Conservation (phyloP, 106 monocot species). For the Acanthochlamys bracteata region DNA sequence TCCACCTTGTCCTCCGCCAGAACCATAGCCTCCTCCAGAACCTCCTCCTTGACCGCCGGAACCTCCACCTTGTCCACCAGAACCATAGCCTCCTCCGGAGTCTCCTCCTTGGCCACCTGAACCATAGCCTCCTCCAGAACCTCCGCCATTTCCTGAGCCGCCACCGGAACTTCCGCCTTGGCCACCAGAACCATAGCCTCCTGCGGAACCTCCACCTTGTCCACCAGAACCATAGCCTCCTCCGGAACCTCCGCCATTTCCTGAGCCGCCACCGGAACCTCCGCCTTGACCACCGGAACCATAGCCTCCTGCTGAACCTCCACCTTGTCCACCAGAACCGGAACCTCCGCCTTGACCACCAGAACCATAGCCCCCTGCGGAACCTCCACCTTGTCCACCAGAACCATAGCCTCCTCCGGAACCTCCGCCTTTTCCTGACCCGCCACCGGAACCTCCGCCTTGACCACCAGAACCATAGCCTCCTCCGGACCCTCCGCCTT, state of each 20-base stretch:
- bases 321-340: background rate
- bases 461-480: slow-evolving; percentile 12
- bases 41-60: background rate
- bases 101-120: background rate
- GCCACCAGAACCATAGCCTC: slow-evolving; percentile 5
- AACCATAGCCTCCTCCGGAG: background rate
- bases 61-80: background rate
- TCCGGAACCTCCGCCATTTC: slow-evolving; percentile 17
- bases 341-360: slow-evolving; percentile 9
- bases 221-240: slow-evolving; percentile 12
- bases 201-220: slow-evolving; percentile 4
- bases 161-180: slow-evolving; percentile 17
- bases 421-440: slow-evolving; percentile 2
- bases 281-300: slow-evolving; percentile 12
- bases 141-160: slow-evolving; percentile 12
- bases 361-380: slow-evolving; percentile 13
- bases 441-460: slow-evolving; percentile 18
- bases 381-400: slow-evolving; percentile 1
- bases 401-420: background rate
- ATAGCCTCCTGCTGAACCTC: slow-evolving; percentile 4
- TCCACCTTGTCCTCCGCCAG: too few species aligned
- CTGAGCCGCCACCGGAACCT: slow-evolving; percentile 7
- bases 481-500: too few species aligned
- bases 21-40: too few species aligned
- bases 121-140: slow-evolving; percentile 11